Conservation (phyloP, 2,329 filamentous ascomycete species). For the Neofusicoccum parvum region DNA sequence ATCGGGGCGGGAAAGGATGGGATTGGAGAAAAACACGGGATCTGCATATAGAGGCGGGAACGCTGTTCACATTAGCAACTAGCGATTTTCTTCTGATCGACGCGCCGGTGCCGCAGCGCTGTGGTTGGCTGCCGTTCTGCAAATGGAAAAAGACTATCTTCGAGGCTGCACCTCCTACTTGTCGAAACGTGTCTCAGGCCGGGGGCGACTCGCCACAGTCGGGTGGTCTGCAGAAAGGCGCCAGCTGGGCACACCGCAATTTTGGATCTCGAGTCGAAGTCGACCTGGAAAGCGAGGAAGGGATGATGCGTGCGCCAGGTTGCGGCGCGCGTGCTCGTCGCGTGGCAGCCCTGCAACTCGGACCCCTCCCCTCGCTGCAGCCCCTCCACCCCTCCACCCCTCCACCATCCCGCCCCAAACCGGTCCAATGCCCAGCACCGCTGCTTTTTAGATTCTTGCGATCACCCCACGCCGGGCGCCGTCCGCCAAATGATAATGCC, state of each 20-base stretch:
- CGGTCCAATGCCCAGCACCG: not conserved
- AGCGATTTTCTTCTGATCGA: constrained; percentile 11
- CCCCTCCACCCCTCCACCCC: not conserved
- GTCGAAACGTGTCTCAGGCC: not conserved
- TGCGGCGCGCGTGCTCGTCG: not conserved
- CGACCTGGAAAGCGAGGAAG: not conserved
- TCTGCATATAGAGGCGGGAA: constrained; percentile 17
- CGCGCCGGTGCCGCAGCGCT: constrained; percentile 12
- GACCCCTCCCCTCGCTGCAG: no score
- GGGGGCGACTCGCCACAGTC: not conserved
- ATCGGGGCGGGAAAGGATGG: constrained; percentile 1
- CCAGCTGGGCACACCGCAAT: not conserved
- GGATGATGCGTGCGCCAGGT: not conserved
- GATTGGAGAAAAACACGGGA: constrained; percentile 11
- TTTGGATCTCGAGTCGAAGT: constrained; percentile 1
- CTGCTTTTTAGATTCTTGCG: no score
- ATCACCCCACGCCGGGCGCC: no score
- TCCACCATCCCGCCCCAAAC: not conserved
- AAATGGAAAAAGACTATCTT: not conserved
- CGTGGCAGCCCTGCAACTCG: not conserved
- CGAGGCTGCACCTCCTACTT: not conserved
- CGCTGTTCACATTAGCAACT: constrained; percentile 5
- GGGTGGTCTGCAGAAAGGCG: not conserved
- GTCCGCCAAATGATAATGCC: not conserved
- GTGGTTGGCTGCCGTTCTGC: not conserved